A percentile compares a stretch with the other conserved stretches of the same genome.
Evolutionary conservation across 345 rosid species (phyloP).

Genomic region (Aquilaria yunnanensis): DNA sequence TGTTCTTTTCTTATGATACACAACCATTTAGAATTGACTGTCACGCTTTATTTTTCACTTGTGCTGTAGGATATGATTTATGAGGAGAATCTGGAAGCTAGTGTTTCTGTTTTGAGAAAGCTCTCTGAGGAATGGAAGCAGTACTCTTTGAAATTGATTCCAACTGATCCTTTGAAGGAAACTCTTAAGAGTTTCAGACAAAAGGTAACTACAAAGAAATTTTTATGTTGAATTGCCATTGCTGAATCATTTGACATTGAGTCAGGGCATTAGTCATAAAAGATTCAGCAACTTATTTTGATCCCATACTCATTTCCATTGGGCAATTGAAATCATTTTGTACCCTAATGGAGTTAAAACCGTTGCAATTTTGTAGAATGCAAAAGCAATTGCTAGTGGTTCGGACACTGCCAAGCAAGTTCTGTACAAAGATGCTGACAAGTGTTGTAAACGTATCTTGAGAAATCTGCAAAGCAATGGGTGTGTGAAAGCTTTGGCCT

Average conservation of each 20-base stretch:
- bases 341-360: too few relatives aligned
- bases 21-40: neutral
- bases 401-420: conserved; percentile 24
- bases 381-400: conserved; percentile 35
- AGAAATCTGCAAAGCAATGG: conserved; percentile 37
- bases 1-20: conserved; percentile 1
- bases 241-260: too few relatives aligned
- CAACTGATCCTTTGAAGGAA: conserved; percentile 38
- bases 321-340: too few relatives aligned
- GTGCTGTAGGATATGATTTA: conserved; percentile 52
- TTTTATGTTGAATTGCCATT: neutral
- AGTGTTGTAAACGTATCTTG: conserved; percentile 41
- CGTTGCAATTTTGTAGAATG: conserved; percentile 33
- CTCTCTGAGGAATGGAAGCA: conserved; percentile 59
- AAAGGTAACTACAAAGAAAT: conserved; percentile 31
- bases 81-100: conserved; percentile 49
- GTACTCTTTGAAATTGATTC: conserved; percentile 39
- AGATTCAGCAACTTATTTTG: too few relatives aligned
- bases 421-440: conserved; percentile 43
- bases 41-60: neutral
- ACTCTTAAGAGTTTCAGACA: conserved; percentile 46
- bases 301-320: too few relatives aligned
- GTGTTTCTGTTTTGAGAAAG: conserved; percentile 44
- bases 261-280: too few relatives aligned
- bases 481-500: conserved; percentile 44